Evolutionary conservation across 352 stramenopile species (phyloP).

Genomic region (Phytophthora quininea): DNA sequence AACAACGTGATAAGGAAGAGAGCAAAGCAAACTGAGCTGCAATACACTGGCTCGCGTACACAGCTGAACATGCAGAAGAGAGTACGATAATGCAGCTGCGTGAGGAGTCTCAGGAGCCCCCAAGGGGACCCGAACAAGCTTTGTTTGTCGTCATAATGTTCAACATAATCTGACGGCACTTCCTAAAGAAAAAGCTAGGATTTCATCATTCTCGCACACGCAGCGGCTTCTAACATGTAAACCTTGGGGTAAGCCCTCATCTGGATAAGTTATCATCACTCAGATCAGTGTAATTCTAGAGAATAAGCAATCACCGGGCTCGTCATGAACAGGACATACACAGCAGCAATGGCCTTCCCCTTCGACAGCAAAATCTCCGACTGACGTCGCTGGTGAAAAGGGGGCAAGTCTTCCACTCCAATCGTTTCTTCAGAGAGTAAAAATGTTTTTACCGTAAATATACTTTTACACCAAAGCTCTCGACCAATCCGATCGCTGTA

Average conservation of each 20-base stretch:
- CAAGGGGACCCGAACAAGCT: conserved; percentile 43
- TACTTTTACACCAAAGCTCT: no score
- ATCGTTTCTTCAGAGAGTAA: background rate
- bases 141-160: conserved; percentile 71
- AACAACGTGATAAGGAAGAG: background rate
- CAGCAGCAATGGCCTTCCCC: no score
- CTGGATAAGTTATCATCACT: conserved; percentile 63
- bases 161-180: conserved; percentile 79
- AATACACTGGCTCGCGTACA: no score
- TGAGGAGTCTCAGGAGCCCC: conserved; percentile 59
- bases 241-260: conserved; percentile 43
- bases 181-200: conserved; percentile 72
- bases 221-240: conserved; percentile 1
- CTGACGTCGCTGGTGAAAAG: background rate
- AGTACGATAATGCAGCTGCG: conserved; percentile 12
- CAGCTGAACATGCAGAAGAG: background rate
- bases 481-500: no score
- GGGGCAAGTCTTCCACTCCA: background rate
- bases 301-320: conserved; percentile 42
- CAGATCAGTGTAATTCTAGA: conserved; percentile 82
- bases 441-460: no score
- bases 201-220: conserved; percentile 64
- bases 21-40: no score
- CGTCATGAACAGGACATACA: background rate
- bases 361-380: conserved; percentile 11